phyloP scores from a whole-genome alignment of 2,329 filamentous ascomycete genomes.

The Lachnellula arida region DNA sequence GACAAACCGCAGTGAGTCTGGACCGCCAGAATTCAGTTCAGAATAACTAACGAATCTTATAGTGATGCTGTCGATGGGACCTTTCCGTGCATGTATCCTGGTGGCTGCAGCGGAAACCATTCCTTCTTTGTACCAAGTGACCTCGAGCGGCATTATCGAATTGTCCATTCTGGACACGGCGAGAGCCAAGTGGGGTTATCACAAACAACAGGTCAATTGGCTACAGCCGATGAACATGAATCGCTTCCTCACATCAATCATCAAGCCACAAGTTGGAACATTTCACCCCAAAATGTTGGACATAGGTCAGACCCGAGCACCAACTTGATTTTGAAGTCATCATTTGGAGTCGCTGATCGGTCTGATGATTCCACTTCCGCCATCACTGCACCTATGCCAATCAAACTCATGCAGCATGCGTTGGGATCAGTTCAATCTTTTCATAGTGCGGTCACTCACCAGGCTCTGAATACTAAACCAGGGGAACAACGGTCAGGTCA shows the following conservation, averaged over 20 bases:
- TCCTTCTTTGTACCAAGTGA: neutral
- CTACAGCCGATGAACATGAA: neutral
- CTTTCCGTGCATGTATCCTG: neutral
- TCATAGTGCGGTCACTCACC: conserved; percentile 7
- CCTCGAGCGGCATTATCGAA: neutral
- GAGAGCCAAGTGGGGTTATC: neutral
- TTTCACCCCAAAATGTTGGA: too few relatives aligned
- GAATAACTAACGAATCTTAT: neutral
- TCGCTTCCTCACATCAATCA: neutral
- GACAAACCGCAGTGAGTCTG: neutral
- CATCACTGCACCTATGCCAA: neutral
- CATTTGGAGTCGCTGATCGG: neutral
- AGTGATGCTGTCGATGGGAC: neutral
- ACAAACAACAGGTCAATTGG: neutral
- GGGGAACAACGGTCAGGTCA: neutral
- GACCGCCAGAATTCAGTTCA: neutral
- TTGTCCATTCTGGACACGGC: neutral
- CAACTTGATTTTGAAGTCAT: neutral
- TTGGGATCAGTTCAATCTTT: conserved; percentile 11
- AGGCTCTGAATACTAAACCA: neutral
- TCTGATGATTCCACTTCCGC: neutral
- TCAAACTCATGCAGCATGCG: neutral
- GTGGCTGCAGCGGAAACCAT: neutral
- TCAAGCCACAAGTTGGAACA: neutral
- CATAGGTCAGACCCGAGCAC: neutral